phyloP scores from a whole-genome alignment of 495 filamentous ascomycete genomes.

The Amphirosellinia nigrospora region DNA sequence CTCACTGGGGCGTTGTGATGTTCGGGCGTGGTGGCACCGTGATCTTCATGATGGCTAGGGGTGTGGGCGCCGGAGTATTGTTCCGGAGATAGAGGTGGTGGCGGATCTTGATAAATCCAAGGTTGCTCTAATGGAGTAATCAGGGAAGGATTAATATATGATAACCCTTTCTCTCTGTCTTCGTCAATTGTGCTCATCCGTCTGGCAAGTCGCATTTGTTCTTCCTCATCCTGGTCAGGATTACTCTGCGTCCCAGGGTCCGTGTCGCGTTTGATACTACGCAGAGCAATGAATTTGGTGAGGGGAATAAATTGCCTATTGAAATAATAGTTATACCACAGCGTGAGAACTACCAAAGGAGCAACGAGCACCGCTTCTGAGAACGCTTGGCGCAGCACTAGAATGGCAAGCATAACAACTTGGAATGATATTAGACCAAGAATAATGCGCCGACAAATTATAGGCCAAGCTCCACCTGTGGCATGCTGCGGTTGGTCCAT shows the following conservation, averaged over 20 bases:
- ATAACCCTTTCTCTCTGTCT: conserved; percentile 65
- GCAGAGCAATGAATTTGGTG: conserved; percentile 88
- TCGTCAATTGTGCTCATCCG: conserved; percentile 67
- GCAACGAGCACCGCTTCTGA: conserved; percentile 71
- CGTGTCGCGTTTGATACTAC: conserved; percentile 64
- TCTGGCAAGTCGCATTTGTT: conserved; percentile 40
- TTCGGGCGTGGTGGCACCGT: conserved; percentile 16
- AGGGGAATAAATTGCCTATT: conserved; percentile 77
- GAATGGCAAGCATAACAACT: conserved; percentile 83
- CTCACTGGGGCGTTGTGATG: conserved; percentile 30
- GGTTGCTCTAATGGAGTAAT: conserved; percentile 62
- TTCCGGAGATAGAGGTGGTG: conserved; percentile 39
- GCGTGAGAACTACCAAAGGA: conserved; percentile 75
- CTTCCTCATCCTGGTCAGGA: conserved; percentile 54
- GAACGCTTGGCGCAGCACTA: conserved; percentile 76
- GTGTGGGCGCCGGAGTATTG: conserved; percentile 29
- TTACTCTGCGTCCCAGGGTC: conserved; percentile 43
- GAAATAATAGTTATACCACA: conserved; percentile 87
- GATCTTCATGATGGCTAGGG: background rate
- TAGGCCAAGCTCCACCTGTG: conserved; percentile 90
- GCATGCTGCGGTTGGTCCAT: conserved; percentile 98
- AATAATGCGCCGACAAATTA: conserved; percentile 89
- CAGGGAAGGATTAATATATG: conserved; percentile 79
- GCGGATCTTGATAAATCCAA: conserved; percentile 59
- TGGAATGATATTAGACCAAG: conserved; percentile 88